These are phyloP conservation scores for Euphorbia peplus DNA, from an alignment of 345 rosid species.

Conservation along the genomic window DNA sequence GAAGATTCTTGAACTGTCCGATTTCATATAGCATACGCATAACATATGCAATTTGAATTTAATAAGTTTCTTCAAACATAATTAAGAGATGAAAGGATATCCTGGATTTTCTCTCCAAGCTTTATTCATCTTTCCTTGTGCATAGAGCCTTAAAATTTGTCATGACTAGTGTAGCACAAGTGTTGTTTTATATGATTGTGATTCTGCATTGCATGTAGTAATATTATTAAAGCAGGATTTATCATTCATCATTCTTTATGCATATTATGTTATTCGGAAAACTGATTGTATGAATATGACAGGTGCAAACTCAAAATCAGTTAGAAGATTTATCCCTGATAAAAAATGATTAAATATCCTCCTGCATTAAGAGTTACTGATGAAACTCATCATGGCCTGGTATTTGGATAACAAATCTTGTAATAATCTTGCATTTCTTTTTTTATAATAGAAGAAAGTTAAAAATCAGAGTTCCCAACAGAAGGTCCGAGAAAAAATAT, in stretches of 20 bases:
- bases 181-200: not conserved
- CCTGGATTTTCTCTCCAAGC: not conserved
- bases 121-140: not conserved
- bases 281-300: slow-evolving; percentile 14
- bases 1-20: not conserved
- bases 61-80: not conserved
- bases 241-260: too few relatives aligned
- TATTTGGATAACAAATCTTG: not conserved
- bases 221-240: not conserved
- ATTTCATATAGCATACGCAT: not conserved
- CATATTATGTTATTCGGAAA: not conserved
- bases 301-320: slow-evolving; percentile 24
- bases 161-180: not conserved
- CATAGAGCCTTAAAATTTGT: too few relatives aligned
- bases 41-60: not conserved
- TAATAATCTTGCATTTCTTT: not conserved
- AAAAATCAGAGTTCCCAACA: not conserved
- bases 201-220: too few relatives aligned
- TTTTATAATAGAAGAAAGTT: not conserved
- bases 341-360: not conserved
- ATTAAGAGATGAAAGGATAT: not conserved
- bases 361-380: not conserved
- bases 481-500: too few relatives aligned
- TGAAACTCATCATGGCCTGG: not conserved
- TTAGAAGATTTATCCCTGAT: slow-evolving; percentile 13